Evolutionary conservation across 1,284 basidiomycete species (phyloP), one percentile per base, ranked within the genome.

Genomic region (Apiotrichum domesticum): DNA sequence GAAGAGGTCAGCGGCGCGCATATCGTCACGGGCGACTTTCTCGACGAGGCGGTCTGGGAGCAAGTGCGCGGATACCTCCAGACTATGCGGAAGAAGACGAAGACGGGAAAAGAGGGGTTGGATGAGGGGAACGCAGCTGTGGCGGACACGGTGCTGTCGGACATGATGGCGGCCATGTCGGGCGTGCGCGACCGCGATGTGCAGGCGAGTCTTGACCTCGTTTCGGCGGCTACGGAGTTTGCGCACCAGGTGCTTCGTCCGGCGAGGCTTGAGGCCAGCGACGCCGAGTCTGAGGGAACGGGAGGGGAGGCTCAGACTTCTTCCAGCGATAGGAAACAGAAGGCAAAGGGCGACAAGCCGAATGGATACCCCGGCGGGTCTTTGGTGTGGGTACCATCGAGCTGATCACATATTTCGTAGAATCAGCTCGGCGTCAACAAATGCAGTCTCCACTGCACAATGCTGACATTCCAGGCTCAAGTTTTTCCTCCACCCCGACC

Each of bases 11-110:
- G 77, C 0, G 87, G 87, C 4, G 88, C 90, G 21, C 77, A 83
- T 35, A 79, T 82, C 15, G 68, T 94, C 21, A 82, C 85, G 66
- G 85, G 83, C 55, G 84, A 94, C 73, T 92, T 94, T 64, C 80
- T 92, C n/a, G 77, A 80, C 0, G 76, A 80, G 0, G 71, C 79
- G 32, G 84, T 87, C 0, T 80, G 80, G 42, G 62, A 59, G 5
- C 67, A 77, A 35, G 79, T 92, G 11, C 37, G 52, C 15, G 35
- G 44, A 4, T 10, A 50, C 6, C 56, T 66, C 1, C 13, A 32
- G 11, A 56, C 42, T 11, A 40, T 40, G 35, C 35, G 45, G 35
- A 29, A 37, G 51, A 35, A 11, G 46, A 47, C 15, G 46, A 2
- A 13, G 35, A 39, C 13, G 10, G 35, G 41, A 39, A 51, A 9